Evolutionary conservation across 2,329 filamentous ascomycete species (phyloP).

Genomic region (Beauveria scarabaeidicola): DNA sequence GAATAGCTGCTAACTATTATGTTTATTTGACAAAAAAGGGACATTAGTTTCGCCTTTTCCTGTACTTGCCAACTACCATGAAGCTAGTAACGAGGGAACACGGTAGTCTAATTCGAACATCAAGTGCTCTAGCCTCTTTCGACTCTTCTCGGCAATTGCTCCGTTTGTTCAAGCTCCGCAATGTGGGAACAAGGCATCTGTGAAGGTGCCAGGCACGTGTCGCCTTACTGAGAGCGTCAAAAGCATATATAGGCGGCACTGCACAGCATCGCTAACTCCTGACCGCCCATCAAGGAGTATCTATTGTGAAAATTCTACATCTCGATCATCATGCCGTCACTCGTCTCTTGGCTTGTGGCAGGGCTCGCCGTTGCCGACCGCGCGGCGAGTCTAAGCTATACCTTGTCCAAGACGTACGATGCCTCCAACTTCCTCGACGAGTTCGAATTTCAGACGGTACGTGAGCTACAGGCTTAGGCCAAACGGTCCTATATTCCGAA

Average conservation of each 20-base stretch:
- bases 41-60: too few relatives aligned
- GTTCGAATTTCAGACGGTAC: slow-evolving; percentile 28
- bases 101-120: too few relatives aligned
- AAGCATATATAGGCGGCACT: not conserved
- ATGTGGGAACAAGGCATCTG: not conserved
- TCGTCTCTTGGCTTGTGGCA: not conserved
- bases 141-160: not conserved
- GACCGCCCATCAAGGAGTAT: not conserved
- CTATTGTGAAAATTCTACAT: not conserved
- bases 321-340: not conserved
- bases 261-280: not conserved
- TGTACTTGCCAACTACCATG: too few relatives aligned
- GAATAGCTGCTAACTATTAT: too few relatives aligned
- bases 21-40: too few relatives aligned
- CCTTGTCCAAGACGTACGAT: slow-evolving; percentile 15
- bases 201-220: not conserved
- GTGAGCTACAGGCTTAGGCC: not conserved
- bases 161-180: not conserved
- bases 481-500: not conserved
- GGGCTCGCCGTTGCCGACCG: slow-evolving; percentile 10
- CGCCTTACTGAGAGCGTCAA: not conserved
- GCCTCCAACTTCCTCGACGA: slow-evolving; percentile 32
- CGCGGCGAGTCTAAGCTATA: slow-evolving; percentile 11
- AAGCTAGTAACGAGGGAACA: too few relatives aligned
- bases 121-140: too few relatives aligned